Base-by-base conservation (phyloP, 2,329 filamentous ascomycete genomes). In the Apiospora arundinis region DNA sequence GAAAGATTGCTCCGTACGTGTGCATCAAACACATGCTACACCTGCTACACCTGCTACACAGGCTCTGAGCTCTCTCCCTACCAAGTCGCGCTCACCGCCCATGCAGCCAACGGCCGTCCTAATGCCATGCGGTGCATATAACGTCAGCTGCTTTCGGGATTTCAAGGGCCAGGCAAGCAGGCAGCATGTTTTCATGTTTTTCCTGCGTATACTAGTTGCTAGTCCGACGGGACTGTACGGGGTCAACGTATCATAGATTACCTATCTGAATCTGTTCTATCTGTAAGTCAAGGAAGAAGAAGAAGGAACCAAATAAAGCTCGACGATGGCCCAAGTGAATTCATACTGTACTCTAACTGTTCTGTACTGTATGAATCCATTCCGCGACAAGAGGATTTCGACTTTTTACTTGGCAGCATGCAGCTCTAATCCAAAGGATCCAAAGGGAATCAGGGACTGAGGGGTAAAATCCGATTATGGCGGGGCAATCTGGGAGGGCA, bases 401-500 rank as follows among this genome's bases (percentile, higher is more conserved):
- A 46, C 44, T 21, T 16, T 14, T 11, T 4, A 60, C 28, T 40
- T 63, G 56, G 56, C 32, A 6, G 56, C 56, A 63, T 40, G 56
- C 32, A 40, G 56, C 56, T 23, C 56, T 2, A 2, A n/a, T 63
- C 56, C 56, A 63, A 63, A 63, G 56, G 32, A 32, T 32, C 32
- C 32, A 32, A 32, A 32, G 32, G 32, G 32, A 63, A 63, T 63
- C 56, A 63, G 56, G 56, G 56, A 63, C 56, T 63, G 56, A 63
- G 56, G 56, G 56, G 56, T 63, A 63, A 63, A 63, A n/a, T 23
- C 32, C 56, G 32, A 63, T 40, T 63, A 63, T 63, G 56, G 56
- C 56, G 56, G 56, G 56, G 56, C 56, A 63, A 40, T 63, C 56
- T 63, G 56, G 32, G 56, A 63, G 56, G 56, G 32, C 56, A 63